These are phyloP conservation scores for Fragilariopsis cylindrus DNA, from an alignment of 108 stramenopile species.

Conservation along the genomic window DNA sequence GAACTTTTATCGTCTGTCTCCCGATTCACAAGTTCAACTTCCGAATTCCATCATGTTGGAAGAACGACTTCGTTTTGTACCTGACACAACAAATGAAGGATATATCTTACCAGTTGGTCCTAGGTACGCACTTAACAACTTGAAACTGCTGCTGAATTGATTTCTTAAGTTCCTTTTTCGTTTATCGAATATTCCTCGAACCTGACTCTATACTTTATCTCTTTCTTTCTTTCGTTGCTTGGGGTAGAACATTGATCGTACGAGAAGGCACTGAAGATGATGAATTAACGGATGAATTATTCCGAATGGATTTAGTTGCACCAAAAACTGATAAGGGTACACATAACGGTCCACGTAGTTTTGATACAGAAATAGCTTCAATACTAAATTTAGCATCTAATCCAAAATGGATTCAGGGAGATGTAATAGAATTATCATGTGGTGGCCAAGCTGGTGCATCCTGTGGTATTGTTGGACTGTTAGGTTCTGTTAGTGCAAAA, in stretches of 20 bases:
- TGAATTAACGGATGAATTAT: conserved; percentile 39
- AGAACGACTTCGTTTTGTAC: conserved; percentile 32
- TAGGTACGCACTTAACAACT: neutral
- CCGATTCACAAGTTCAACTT: conserved; percentile 27
- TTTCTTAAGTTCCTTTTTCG: conserved; percentile 26
- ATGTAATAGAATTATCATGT: conserved; percentile 39
- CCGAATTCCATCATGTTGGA: conserved; percentile 31
- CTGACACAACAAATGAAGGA: conserved; percentile 17
- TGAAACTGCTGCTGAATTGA: neutral
- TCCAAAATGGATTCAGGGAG: conserved; percentile 40
- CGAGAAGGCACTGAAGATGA: conserved; percentile 42
- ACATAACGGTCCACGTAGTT: conserved; percentile 30
- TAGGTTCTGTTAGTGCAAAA: conserved; percentile 40
- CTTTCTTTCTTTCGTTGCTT: neutral
- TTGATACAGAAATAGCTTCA: conserved; percentile 34
- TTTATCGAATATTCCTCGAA: neutral
- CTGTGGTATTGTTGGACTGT: conserved; percentile 23
- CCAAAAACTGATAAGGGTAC: neutral
- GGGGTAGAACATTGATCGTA: conserved; percentile 31
- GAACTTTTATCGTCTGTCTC: conserved; percentile 60
- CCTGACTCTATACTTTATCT: neutral
- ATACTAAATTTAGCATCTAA: conserved; percentile 41
- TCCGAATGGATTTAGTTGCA: conserved; percentile 25
- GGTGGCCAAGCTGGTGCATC: conserved; percentile 13
- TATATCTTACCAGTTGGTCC: conserved; percentile 25